phyloP scores from a whole-genome alignment of 2,329 filamentous ascomycete genomes.

The Dendrostoma leiphaemia region DNA sequence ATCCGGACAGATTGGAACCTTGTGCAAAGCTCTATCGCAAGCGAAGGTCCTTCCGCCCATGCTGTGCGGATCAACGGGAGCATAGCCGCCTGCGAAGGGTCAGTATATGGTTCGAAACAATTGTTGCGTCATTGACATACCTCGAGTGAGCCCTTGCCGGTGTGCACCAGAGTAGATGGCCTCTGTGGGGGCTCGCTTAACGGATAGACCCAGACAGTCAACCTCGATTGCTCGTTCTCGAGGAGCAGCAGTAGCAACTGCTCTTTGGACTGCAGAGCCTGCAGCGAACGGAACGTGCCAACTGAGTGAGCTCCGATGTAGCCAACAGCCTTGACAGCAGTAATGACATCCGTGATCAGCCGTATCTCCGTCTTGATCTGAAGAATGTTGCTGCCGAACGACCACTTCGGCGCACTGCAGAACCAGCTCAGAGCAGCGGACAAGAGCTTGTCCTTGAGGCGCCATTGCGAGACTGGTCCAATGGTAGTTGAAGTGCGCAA shows the following conservation, averaged over 20 bases:
- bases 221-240: conserved; percentile 77
- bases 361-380: conserved; percentile 92
- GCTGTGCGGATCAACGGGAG: conserved; percentile 72
- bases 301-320: conserved; percentile 53
- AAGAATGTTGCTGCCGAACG: conserved; percentile 89
- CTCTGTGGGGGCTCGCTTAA: conserved; percentile 57
- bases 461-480: conserved; percentile 66
- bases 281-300: conserved; percentile 62
- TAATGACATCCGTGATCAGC: conserved; percentile 72
- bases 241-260: conserved; percentile 78
- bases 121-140: conserved; percentile 27
- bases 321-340: conserved; percentile 62
- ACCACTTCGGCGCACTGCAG: conserved; percentile 78
- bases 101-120: conserved; percentile 11
- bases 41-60: conserved; percentile 79
- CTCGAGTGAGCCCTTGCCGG: conserved; percentile 39
- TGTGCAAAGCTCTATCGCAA: conserved; percentile 81
- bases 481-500: conserved; percentile 70
- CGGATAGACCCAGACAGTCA: conserved; percentile 89
- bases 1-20: conserved; percentile 77
- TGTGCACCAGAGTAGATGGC: conserved; percentile 36
- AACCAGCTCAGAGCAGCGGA: conserved; percentile 92
- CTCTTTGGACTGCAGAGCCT: conserved; percentile 74
- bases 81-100: conserved; percentile 47
- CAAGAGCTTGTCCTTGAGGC: conserved; percentile 83